These are phyloP conservation scores for Microstegium vimineum DNA, from an alignment of 176 grass and related monocot species.

Conservation along the genomic window DNA sequence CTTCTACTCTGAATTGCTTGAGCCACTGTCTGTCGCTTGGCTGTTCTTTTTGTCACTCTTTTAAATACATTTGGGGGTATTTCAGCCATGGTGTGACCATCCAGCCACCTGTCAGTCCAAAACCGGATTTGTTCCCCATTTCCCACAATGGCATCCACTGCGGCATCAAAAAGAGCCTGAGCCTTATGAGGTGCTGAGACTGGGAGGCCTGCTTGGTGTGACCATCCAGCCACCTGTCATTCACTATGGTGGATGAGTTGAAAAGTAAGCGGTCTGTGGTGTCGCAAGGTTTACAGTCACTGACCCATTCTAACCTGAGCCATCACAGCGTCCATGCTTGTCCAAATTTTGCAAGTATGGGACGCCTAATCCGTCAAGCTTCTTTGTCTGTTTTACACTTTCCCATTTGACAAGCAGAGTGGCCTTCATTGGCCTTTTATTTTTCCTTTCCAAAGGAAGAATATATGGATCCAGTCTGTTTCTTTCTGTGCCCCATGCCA, in stretches of 20 bases:
- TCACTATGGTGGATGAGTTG: neutral
- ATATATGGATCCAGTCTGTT: neutral
- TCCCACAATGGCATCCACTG: too few relatives aligned
- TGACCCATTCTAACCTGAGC: neutral
- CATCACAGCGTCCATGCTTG: neutral
- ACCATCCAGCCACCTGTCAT: too few relatives aligned
- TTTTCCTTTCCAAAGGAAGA: neutral
- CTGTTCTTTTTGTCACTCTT: too few relatives aligned
- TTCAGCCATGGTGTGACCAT: too few relatives aligned
- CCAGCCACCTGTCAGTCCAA: too few relatives aligned
- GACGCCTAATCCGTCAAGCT: neutral
- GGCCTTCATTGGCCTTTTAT: neutral
- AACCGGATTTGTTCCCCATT: too few relatives aligned
- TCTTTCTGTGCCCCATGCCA: neutral
- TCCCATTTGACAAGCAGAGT: neutral
- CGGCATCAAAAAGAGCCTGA: too few relatives aligned
- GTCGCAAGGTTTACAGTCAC: neutral
- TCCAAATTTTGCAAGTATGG: neutral
- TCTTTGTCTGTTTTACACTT: neutral
- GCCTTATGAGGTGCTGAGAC: too few relatives aligned
- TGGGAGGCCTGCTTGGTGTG: too few relatives aligned
- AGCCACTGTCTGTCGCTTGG: too few relatives aligned
- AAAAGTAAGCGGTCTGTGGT: neutral
- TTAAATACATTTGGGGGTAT: too few relatives aligned
- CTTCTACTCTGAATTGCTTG: too few relatives aligned